Conservation (phyloP, 2,329 filamentous ascomycete species). For the Fusarium graminum region DNA sequence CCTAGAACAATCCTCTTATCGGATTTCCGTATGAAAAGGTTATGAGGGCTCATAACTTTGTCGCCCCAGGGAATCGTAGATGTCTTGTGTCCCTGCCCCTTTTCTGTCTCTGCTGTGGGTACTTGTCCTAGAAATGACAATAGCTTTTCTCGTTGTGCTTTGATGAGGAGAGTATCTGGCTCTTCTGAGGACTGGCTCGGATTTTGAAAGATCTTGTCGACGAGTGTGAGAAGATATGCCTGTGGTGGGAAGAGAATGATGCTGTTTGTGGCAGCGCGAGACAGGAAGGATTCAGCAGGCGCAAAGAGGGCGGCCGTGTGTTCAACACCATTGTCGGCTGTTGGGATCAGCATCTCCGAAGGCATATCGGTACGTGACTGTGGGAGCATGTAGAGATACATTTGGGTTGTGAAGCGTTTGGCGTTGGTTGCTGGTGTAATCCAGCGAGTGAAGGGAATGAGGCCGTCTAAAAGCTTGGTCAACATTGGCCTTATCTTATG, state of each 20-base stretch:
- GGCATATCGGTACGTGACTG: constrained; percentile 49
- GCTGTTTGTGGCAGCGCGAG: constrained; percentile 70
- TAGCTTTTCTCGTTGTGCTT: constrained; percentile 65
- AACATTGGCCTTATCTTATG: not conserved
- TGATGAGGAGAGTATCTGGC: constrained; percentile 54
- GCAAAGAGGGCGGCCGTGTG: constrained; percentile 84
- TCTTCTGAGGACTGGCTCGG: constrained; percentile 47
- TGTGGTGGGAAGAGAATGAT: constrained; percentile 94
- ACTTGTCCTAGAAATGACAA: constrained; percentile 64
- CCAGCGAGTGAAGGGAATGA: constrained; percentile 92
- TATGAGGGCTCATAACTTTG: constrained; percentile 71
- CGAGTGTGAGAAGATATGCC: constrained; percentile 76
- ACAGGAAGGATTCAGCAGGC: constrained; percentile 76
- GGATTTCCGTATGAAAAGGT: constrained; percentile 58
- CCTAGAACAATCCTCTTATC: constrained; percentile 66
- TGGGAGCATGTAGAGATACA: constrained; percentile 94
- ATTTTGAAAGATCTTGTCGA: constrained; percentile 66
- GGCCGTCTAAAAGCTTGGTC: constrained; percentile 60
- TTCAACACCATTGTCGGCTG: constrained; percentile 76
- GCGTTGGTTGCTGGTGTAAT: constrained; percentile 80
- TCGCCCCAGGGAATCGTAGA: constrained; percentile 67
- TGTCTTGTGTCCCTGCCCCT: constrained; percentile 57
- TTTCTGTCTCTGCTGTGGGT: constrained; percentile 59
- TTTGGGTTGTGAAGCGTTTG: constrained; percentile 91
- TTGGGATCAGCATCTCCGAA: constrained; percentile 71